Evolutionary conservation across 2,329 filamentous ascomycete species (phyloP).

Genomic region (Aspergillus terreus): DNA sequence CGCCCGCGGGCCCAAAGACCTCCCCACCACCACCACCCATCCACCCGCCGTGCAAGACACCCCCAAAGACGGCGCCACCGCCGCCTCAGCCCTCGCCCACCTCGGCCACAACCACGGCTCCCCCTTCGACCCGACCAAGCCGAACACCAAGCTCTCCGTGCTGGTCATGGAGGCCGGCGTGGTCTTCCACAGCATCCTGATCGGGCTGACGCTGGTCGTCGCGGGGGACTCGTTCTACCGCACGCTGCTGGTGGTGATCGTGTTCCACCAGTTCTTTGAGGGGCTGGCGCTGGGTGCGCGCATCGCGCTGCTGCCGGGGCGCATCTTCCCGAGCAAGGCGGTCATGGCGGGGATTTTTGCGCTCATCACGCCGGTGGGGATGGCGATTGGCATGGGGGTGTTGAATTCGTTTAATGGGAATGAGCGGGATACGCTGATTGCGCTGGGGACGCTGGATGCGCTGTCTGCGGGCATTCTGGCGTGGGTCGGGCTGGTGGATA

Average conservation of each 20-base stretch:
- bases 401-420: slow-evolving; percentile 70
- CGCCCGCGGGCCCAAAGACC: slow-evolving; percentile 18
- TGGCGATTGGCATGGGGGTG: slow-evolving; percentile 75
- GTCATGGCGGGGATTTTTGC: slow-evolving; percentile 63
- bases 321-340: slow-evolving; percentile 43
- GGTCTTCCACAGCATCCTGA: slow-evolving; percentile 66
- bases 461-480: slow-evolving; percentile 70
- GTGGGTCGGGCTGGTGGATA: slow-evolving; percentile 78
- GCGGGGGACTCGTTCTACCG: slow-evolving; percentile 50
- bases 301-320: slow-evolving; percentile 56
- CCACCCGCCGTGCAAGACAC: not conserved
- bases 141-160: slow-evolving; percentile 57
- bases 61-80: not conserved
- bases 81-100: slow-evolving; percentile 15
- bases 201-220: slow-evolving; percentile 45
- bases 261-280: slow-evolving; percentile 78
- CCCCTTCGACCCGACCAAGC: slow-evolving; percentile 22
- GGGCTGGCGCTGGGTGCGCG: slow-evolving; percentile 69
- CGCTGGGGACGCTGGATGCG: slow-evolving; percentile 70
- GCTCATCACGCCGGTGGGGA: slow-evolving; percentile 70
- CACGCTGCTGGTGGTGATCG: slow-evolving; percentile 59
- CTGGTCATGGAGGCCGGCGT: slow-evolving; percentile 69
- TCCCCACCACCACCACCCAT: not conserved
- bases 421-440: slow-evolving; percentile 63
- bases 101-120: slow-evolving; percentile 33